phyloP scores from a whole-genome alignment of 208 protist genomes.

The Acanthamoeba sp. region DNA sequence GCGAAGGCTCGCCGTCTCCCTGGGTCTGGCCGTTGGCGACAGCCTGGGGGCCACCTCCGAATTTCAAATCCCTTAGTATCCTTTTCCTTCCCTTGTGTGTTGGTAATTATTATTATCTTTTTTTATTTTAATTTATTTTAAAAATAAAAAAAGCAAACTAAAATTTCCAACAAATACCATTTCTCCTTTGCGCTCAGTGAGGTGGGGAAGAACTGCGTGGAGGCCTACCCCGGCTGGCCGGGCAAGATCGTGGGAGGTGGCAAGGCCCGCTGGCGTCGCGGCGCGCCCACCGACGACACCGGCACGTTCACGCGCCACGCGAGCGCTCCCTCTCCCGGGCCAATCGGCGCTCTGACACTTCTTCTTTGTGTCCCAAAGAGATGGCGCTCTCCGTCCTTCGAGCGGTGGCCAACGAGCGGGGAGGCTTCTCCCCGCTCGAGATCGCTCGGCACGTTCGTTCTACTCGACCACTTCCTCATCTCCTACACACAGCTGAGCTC shows the following conservation, averaged over 20 bases:
- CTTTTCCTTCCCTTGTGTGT: not conserved
- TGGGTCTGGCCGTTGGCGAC: conserved; percentile 62
- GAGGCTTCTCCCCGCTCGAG: not conserved
- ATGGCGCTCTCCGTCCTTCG: conserved; percentile 46
- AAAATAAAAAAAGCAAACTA: not conserved
- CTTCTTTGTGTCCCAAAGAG: not conserved
- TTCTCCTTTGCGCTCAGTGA: not conserved
- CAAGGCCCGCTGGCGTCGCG: conserved; percentile 36
- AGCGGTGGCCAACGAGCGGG: conserved; percentile 19
- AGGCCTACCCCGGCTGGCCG: conserved; percentile 58
- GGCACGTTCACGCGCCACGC: not conserved
- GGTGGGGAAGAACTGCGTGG: conserved; percentile 61
- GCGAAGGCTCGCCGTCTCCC: not conserved
- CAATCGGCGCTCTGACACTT: too few relatives aligned
- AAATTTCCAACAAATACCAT: too few relatives aligned
- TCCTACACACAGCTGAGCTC: not conserved
- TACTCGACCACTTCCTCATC: not conserved
- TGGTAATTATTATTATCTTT: not conserved
- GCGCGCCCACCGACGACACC: conserved; percentile 69
- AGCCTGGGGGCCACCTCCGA: conserved; percentile 57
- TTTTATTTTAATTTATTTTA: not conserved
- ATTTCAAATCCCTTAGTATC: conserved; percentile 37
- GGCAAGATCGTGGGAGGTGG: conserved; percentile 69
- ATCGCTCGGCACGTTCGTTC: not conserved
- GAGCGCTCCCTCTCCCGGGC: not conserved